phyloP scores from a whole-genome alignment of 306 rosid species.

The Abrus pulchellus region DNA sequence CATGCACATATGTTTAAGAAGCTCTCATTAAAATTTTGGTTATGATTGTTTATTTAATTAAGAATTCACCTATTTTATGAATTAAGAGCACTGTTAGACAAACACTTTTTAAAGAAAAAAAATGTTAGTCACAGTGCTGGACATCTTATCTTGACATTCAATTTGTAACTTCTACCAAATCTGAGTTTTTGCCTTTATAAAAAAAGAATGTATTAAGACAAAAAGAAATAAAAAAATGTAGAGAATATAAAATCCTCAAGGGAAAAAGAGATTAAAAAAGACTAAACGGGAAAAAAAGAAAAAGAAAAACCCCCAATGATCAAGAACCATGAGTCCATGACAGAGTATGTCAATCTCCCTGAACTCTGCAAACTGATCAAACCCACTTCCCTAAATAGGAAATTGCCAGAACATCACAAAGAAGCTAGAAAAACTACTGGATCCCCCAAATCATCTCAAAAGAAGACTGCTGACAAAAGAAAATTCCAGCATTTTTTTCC shows the following conservation, averaged over 20 bases:
- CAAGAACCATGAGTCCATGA: neutral
- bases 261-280: neutral
- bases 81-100: neutral
- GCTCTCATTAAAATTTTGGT: neutral
- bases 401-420: slow-evolving; percentile 1
- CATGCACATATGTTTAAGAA: slow-evolving; percentile 27
- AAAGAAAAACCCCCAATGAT: neutral
- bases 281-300: neutral
- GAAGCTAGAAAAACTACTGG: neutral
- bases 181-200: neutral
- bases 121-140: neutral
- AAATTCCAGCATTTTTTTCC: neutral
- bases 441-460: neutral
- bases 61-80: slow-evolving; percentile 3
- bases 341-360: neutral
- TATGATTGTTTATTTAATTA: neutral
- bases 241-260: neutral
- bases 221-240: neutral
- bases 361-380: neutral
- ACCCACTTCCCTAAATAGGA: neutral
- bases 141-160: slow-evolving; percentile 24
- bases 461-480: neutral
- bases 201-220: neutral
- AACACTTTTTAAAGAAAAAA: neutral
- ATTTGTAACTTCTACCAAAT: slow-evolving; percentile 16